These are phyloP conservation scores for Mucor indicus DNA, from an alignment of 371 early-diverging fungal genomes.

Conservation along the genomic window DNA sequence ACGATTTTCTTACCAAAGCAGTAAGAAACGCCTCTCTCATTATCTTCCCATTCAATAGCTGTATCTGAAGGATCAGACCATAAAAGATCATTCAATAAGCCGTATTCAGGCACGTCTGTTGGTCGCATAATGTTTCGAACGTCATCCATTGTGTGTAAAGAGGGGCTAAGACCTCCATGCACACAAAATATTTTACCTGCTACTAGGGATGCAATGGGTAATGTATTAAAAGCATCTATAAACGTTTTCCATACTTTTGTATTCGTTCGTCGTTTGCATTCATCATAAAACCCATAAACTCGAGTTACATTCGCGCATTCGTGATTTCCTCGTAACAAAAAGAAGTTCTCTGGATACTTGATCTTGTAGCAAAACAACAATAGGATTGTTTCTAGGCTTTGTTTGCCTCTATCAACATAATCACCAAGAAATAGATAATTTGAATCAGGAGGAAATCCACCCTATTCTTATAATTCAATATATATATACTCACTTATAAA, in stretches of 20 bases:
- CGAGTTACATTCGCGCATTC: slow-evolving; percentile 96
- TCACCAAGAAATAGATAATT: slow-evolving; percentile 97
- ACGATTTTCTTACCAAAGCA: slow-evolving; percentile 93
- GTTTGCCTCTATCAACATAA: slow-evolving; percentile 98
- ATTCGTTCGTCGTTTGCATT: slow-evolving; percentile 95
- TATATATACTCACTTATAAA: slow-evolving; percentile 8
- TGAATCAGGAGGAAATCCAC: slow-evolving; percentile 82
- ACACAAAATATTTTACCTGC: slow-evolving; percentile 98
- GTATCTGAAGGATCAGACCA: slow-evolving; percentile 89
- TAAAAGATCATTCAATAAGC: slow-evolving; percentile 79
- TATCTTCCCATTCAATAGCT: slow-evolving; percentile 91
- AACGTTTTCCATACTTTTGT: slow-evolving; percentile 97
- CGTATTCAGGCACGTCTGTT: slow-evolving; percentile 97
- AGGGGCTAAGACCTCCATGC: slow-evolving; percentile 96
- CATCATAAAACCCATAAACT: slow-evolving; percentile 99
- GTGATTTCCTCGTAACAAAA: slow-evolving; percentile 95
- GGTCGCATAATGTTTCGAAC: slow-evolving; percentile 89
- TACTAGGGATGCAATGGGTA: slow-evolving; percentile 96
- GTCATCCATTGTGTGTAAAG: slow-evolving; percentile 86
- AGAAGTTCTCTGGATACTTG: slow-evolving; percentile 94
- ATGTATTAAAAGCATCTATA: slow-evolving; percentile 96
- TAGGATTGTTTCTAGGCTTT: slow-evolving; percentile 91
- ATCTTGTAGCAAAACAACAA: slow-evolving; percentile 94
- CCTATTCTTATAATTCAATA: slow-evolving; percentile 73
- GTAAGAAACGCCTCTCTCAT: slow-evolving; percentile 96